These are phyloP conservation scores for Cryptosporidium sp. DNA, from an alignment of 169 alveolate genomes.

Conservation along the genomic window DNA sequence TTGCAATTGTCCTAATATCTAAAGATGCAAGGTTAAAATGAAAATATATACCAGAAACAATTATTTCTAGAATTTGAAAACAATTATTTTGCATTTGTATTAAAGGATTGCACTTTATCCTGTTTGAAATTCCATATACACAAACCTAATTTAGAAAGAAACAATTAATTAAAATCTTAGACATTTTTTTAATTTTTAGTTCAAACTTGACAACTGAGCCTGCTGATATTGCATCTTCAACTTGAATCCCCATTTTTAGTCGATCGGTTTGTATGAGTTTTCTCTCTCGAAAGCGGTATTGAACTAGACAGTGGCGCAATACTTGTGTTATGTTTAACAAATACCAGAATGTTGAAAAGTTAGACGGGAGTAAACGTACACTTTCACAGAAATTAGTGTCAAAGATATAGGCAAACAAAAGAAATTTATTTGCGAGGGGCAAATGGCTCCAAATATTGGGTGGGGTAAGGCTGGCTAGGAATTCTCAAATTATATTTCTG, in stretches of 20 bases:
- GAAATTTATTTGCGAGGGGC: conserved; percentile 7
- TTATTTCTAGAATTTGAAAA: background rate
- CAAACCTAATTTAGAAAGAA: background rate
- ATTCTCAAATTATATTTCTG: background rate
- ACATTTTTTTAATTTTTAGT: background rate
- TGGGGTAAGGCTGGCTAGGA: background rate
- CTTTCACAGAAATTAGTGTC: conserved; percentile 17
- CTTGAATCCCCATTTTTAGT: background rate
- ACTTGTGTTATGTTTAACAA: background rate
- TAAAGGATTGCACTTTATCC: too few species aligned
- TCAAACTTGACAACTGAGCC: background rate
- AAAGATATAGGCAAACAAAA: background rate
- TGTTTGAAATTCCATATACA: background rate
- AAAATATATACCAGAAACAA: background rate
- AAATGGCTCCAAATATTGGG: conserved; percentile 24
- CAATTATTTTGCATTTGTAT: too few species aligned
- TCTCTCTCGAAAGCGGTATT: conserved; percentile 24
- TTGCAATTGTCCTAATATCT: conserved; percentile 1
- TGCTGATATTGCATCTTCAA: background rate
- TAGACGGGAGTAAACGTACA: background rate
- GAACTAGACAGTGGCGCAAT: conserved; percentile 10
- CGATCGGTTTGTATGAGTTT: background rate
- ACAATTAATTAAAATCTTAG: background rate
- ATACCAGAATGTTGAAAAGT: conserved; percentile 2
- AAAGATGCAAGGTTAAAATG: background rate